Base-by-base conservation (phyloP, 2,329 filamentous ascomycete species). In the Phaeosphaeria sp. region DNA sequence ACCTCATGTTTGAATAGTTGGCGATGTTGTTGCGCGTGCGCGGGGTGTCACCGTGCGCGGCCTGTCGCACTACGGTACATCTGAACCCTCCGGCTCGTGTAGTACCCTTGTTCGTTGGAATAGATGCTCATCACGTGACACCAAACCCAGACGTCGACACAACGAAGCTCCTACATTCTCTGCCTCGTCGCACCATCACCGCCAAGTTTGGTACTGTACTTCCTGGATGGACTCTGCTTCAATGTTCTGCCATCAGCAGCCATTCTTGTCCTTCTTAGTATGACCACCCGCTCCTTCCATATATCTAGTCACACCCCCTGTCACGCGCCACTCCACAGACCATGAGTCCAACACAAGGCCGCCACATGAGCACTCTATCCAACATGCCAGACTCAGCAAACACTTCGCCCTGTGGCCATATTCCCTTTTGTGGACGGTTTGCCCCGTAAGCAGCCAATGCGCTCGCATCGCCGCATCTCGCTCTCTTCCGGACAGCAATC, bases 21-120 rank as follows among this genome's bases (percentile, higher is more conserved):
- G n/a, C n/a, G n/a, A n/a, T n/a, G n/a, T n/a, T n/a, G n/a, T n/a
- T n/a, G n/a, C n/a, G n/a, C n/a, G n/a, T n/a, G n/a, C n/a, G n/a
- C n/a, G n/a, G n/a, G n/a, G n/a, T n/a, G n/a, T n/a, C n/a, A n/a
- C n/a, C n/a, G n/a, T n/a, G n/a, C n/a, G n/a, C n/a, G n/a, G n/a
- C n/a, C n/a, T n/a, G n/a, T n/a, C n/a, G n/a, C n/a, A n/a, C n/a
- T n/a, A n/a, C n/a, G n/a, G n/a, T n/a, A 45, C 24, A 45, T 44
- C 54, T 53, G 42, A 48, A 54, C 51, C 57, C 55, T 54, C 61
- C 50, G 20, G 24, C 43, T 59, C 55, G 48, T 55, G 30, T 36
- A 36, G 11, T 13, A 30, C 25, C 30, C 30, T 13, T 36, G 30
- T 36, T 13, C 30, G 30, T 6, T 13, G 11, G 30, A 36, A 7